phyloP scores from a whole-genome alignment of 2,329 filamentous ascomycete species.

The Ramularia collo-cygni region DNA sequence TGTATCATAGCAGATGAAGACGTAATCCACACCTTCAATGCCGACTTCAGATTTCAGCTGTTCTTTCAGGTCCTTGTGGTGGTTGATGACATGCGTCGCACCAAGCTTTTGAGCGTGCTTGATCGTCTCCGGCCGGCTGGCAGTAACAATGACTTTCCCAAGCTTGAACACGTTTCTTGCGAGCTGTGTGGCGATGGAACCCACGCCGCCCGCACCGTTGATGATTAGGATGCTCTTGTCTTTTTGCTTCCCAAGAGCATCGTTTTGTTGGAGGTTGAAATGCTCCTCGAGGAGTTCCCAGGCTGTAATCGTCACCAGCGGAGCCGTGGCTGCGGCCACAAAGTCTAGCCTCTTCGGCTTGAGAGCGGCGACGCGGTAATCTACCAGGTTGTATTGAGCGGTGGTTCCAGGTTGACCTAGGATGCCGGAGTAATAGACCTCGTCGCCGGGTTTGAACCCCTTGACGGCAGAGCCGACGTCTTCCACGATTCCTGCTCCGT shows the following conservation, averaged over 20 bases:
- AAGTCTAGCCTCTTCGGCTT: conserved; percentile 37
- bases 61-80: conserved; percentile 33
- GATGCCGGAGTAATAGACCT: conserved; percentile 38
- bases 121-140: conserved; percentile 36
- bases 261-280: conserved; percentile 34
- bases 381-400: conserved; percentile 39
- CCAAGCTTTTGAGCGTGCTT: conserved; percentile 36
- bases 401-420: conserved; percentile 37
- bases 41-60: conserved; percentile 26
- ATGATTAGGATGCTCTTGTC: conserved; percentile 35
- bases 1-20: conserved; percentile 14
- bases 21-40: conserved; percentile 12
- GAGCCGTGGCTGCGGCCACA: conserved; percentile 38
- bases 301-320: conserved; percentile 40
- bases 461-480: conserved; percentile 26
- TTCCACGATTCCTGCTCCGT: conserved; percentile 37
- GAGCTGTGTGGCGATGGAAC: conserved; percentile 40
- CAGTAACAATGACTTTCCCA: conserved; percentile 34
- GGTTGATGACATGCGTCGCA: conserved; percentile 39
- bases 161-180: conserved; percentile 22
- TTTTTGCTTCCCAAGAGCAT: conserved; percentile 25
- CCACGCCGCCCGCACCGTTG: conserved; percentile 42
- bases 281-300: conserved; percentile 40
- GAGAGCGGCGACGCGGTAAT: conserved; percentile 33
- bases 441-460: conserved; percentile 37